Base-by-base conservation (phyloP, 1,284 basidiomycete species). In the Trichosporon sp. region DNA sequence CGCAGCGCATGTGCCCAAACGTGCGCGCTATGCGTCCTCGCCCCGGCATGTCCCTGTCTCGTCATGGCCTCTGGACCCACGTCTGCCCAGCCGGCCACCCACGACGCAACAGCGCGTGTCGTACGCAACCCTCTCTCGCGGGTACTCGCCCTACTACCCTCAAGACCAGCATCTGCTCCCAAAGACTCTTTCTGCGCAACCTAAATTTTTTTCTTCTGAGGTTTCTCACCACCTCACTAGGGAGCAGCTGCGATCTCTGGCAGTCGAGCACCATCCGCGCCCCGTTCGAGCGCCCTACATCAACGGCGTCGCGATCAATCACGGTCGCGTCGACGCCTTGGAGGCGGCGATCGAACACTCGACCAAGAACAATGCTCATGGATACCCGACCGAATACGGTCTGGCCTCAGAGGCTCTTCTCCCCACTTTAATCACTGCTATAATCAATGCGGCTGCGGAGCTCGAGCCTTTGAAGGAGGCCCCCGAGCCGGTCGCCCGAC, bases 381-480 rank as follows among this genome's bases (percentile, higher is more conserved):
- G 56, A 35, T 61, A 35, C 56, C 56, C 31, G 56, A 61, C 56
- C 31, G 56, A 35, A n/a, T 35, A 61, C 31, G 56, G 56, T 61
- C 56, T 61, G 56, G 56, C 56, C 26, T 61, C 56, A 35, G 12
- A 61, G 56, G 56, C 26, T 61, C 56, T 61, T 61, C 31, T 61
- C 16, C 56, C 56, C 7, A 61, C 56, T 35, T 35, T 61, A 19
- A 61, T 61, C 31, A 61, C 26, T 32, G 56, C 56, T 35, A 19
- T 61, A 61, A 61, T 61, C n/a, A 35, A 35, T 61, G 56, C 56
- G 56, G 56, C 31, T 35, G 56, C 56, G 31, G 56, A 61, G 56
- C 56, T 61, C 56, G 56, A 61, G 56, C 56, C 56, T 35, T 19
- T 61, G 56, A 61, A 61, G 12, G 31, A 31, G 26, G 56, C 56